Evolutionary conservation across 2,329 filamentous ascomycete species (phyloP).

Genomic region (Xylaria sp.): DNA sequence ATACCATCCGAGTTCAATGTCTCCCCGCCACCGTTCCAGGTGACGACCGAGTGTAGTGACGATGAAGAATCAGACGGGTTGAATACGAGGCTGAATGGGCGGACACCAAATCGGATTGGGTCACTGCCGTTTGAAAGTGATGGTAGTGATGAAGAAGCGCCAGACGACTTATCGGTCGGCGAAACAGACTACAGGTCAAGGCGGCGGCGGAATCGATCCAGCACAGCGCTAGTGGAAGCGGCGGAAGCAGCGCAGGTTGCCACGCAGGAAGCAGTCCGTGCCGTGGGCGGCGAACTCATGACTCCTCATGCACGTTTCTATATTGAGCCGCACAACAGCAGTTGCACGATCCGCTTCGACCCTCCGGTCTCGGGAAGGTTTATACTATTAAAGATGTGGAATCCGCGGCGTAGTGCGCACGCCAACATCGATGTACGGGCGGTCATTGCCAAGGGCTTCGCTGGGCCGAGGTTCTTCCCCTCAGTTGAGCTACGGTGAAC

Average conservation of each 20-base stretch:
- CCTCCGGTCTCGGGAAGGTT: slow-evolving; percentile 83
- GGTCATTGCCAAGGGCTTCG: slow-evolving; percentile 83
- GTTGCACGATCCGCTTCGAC: slow-evolving; percentile 87
- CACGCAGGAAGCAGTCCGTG: slow-evolving; percentile 66
- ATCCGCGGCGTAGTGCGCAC: slow-evolving; percentile 70
- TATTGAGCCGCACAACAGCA: slow-evolving; percentile 83
- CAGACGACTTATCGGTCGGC: slow-evolving; percentile 49
- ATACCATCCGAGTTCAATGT: slow-evolving; percentile 66
- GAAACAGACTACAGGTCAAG: slow-evolving; percentile 45
- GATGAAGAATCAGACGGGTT: slow-evolving; percentile 60
- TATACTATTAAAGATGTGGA: slow-evolving; percentile 92
- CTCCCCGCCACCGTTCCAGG: slow-evolving; percentile 60
- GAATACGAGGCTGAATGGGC: slow-evolving; percentile 47
- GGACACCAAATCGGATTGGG: slow-evolving; percentile 63
- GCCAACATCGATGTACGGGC: slow-evolving; percentile 90
- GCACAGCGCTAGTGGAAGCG: slow-evolving; percentile 52
- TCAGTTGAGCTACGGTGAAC: slow-evolving; percentile 68
- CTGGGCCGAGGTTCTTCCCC: slow-evolving; percentile 86
- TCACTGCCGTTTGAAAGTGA: slow-evolving; percentile 65
- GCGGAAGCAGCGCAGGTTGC: slow-evolving; percentile 61
- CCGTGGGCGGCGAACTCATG: slow-evolving; percentile 69
- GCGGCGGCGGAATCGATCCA: slow-evolving; percentile 41
- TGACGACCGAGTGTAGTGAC: slow-evolving; percentile 70
- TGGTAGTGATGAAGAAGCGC: slow-evolving; percentile 52
- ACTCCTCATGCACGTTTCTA: slow-evolving; percentile 83